Evolutionary conservation across 1,284 basidiomycete genomes (phyloP), one percentile per base, ranked within the genome.

Genomic region (Cryptococcus sp.): DNA sequence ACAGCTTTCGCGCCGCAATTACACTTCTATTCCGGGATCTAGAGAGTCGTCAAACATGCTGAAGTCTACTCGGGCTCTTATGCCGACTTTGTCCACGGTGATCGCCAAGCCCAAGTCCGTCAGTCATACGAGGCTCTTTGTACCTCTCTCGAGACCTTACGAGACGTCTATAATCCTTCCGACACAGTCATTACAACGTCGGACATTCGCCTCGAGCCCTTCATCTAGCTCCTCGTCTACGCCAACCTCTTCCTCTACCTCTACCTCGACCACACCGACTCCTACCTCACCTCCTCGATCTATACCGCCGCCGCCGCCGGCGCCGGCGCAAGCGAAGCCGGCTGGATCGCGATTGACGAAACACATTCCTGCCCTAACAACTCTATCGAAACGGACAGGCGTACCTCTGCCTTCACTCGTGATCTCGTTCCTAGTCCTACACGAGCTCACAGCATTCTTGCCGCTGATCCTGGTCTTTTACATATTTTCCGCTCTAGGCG

Each of bases 381-480:
- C 46, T 4, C 58, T 78, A 2, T 69, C 73, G 2, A 29, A 51
- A 5, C 66, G 70, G 5, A 75, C 76, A 1, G 69, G 72, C 50
- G 68, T 75, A 3, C 88, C 91, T 7, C 76, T 93, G 0, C 83
- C 90, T 0, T 90, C 90, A 2, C 83, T 96, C 51, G 75, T 87
- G 4, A 66, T 89, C 39, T 90, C 91, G 0, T 95, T 96, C 69
- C 84, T 85, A 2, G 79, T 94, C 51, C 81, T 97, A 8, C 93
- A 96, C 74, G 93, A 97, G 74, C 67, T 92, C 16, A 94, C 91
- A 0, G 92, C 93, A 0, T 70, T 95, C 54, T 79, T 87, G 0
- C 92, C 93, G 1, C 80, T 95, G 29, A 81, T 88, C 3, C 81
- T 85, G 22, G 73, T 92, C 43, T 96, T 93, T 75, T 91, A 86